Evolutionary conservation across 2,329 filamentous ascomycete genomes (phyloP).

Genomic region (Blastomyces gilchristii): DNA sequence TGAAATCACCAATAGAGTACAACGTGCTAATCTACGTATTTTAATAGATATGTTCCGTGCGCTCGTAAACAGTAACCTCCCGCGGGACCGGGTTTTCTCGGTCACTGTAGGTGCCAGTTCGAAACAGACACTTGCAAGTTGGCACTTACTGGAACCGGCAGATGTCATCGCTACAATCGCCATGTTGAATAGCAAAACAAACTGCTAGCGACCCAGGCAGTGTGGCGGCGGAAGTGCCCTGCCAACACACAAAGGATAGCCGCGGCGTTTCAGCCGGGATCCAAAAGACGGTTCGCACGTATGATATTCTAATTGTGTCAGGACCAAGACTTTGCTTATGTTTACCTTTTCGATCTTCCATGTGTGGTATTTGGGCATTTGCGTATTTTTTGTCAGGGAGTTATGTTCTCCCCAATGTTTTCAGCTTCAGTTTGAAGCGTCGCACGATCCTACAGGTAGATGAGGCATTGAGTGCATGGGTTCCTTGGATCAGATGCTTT

Average conservation of each 20-base stretch:
- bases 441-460: background rate
- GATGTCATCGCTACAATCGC: conserved; percentile 66
- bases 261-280: background rate
- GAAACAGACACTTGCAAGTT: conserved; percentile 82
- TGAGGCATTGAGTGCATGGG: background rate
- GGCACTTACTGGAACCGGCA: conserved; percentile 77
- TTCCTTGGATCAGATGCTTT: background rate
- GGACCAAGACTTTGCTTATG: too few species aligned
- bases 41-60: conserved; percentile 68
- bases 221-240: background rate
- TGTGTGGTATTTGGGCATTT: background rate
- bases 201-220: background rate
- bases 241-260: background rate
- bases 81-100: conserved; percentile 64
- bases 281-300: background rate
- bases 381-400: background rate
- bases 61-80: conserved; percentile 49
- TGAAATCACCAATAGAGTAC: background rate
- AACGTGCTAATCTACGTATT: conserved; percentile 12
- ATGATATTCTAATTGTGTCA: too few species aligned
- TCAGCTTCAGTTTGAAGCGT: background rate
- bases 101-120: conserved; percentile 86
- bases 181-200: conserved; percentile 40
- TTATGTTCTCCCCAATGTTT: background rate
- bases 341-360: background rate